Base-by-base conservation (phyloP, 495 filamentous ascomycete species). In the Physcia stellaris region DNA sequence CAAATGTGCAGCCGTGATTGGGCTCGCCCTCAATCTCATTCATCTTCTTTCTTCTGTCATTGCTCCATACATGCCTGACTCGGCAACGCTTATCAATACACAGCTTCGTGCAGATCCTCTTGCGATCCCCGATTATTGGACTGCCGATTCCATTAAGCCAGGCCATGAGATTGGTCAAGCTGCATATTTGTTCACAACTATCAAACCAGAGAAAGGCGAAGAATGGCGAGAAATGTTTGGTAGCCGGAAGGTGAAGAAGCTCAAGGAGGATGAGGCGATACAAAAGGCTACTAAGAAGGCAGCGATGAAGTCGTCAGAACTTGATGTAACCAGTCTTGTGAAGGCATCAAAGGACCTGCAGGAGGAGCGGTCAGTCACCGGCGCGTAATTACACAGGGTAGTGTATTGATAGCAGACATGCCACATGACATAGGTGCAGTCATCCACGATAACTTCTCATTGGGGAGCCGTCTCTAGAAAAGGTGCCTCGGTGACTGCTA, bases 221-320 rank as follows among this genome's bases (percentile, higher is more conserved):
- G 77, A 84, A 53, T 96, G 88, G 88, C 73, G 77, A 37, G 72
- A 77, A 26, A 61, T 64, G 49, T 96, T 80, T 53, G 87, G 88
- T 24, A 85, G 85, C 22, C 78, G 71, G 1, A 72, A 82, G 51
- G 78, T 73, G 39, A 63, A 73, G 37, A 49, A 67, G 22, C 56
- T 66, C 42, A 68, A 67, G 52, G 73, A 83, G 54, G 80, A 79
- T 39, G 74, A 83, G 33, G 77, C 77, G 11, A 70, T 70, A 16
- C 73, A 71, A n/a, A 75, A 61, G 42, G 50, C 63, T 34, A 65
- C 64, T 6, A 64, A 63, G 0, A 67, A 66, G 40, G n/a, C n/a
- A n/a, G n/a, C n/a, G n/a, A n/a, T n/a, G n/a, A n/a, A n/a, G n/a
- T n/a, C n/a, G n/a, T n/a, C n/a, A n/a, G n/a, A n/a, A n/a, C n/a